A percentile compares a stretch with the other conserved stretches of the same genome.
phyloP scores from a whole-genome alignment of 371 early-diverging fungal genomes.

The Lichtheimia ornata region DNA sequence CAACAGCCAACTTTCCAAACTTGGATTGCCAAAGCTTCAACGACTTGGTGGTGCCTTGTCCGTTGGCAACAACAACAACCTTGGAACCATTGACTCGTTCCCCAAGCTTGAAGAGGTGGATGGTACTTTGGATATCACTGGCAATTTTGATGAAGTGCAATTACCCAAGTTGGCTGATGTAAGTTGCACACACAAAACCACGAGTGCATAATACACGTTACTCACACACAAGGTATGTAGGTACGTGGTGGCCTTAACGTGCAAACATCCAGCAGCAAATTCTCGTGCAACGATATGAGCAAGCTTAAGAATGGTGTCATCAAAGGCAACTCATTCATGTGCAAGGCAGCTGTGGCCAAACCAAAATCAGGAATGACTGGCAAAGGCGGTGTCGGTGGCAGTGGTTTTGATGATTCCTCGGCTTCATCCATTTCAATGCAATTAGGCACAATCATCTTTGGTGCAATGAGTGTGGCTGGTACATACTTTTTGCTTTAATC shows the following conservation, averaged over 20 bases:
- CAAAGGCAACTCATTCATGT: constrained; percentile 42
- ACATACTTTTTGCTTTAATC: constrained; percentile 3
- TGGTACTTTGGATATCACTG: constrained; percentile 54
- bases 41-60: constrained; percentile 54
- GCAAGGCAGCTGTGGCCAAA: constrained; percentile 33
- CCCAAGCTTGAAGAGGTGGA: constrained; percentile 45
- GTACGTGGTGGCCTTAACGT: constrained; percentile 47
- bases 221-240: constrained; percentile 1
- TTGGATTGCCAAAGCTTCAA: constrained; percentile 43
- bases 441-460: neutral
- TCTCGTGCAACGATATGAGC: constrained; percentile 36
- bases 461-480: neutral
- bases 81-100: constrained; percentile 39
- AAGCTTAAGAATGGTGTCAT: constrained; percentile 40
- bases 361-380: constrained; percentile 31
- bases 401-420: neutral
- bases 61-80: constrained; percentile 44
- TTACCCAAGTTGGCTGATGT: constrained; percentile 43
- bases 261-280: constrained; percentile 39
- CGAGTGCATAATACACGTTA: neutral
- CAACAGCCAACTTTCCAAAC: constrained; percentile 39
- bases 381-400: constrained; percentile 4
- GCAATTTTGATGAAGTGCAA: constrained; percentile 42
- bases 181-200: neutral
- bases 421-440: constrained; percentile 1